phyloP scores from a whole-genome alignment of 2,329 filamentous ascomycete genomes.

The Curvularia sp. region DNA sequence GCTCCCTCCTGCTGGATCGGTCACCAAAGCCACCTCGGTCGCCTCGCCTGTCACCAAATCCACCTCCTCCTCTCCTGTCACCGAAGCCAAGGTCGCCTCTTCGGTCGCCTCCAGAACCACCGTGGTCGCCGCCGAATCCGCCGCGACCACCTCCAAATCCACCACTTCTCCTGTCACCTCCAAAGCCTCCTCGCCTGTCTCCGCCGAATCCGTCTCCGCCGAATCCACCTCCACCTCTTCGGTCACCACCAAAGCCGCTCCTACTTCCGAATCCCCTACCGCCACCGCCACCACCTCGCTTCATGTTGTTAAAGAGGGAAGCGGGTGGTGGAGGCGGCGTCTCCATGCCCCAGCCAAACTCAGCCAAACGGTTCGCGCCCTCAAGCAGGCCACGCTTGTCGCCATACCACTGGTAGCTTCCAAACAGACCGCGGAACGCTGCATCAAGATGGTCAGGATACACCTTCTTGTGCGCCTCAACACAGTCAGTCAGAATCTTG shows the following conservation, averaged over 20 bases:
- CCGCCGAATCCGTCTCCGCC: slow-evolving; percentile 22
- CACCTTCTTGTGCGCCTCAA: slow-evolving; percentile 54
- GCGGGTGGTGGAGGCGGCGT: slow-evolving; percentile 46
- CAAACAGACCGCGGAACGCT: slow-evolving; percentile 66
- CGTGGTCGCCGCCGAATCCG: slow-evolving; percentile 22
- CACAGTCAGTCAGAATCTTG: slow-evolving; percentile 55
- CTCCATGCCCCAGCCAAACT: slow-evolving; percentile 56
- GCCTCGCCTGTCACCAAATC: slow-evolving; percentile 16
- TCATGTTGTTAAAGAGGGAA: slow-evolving; percentile 25
- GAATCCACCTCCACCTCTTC: slow-evolving; percentile 20
- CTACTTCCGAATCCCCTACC: slow-evolving; percentile 15
- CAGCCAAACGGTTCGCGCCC: slow-evolving; percentile 54
- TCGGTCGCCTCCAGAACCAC: slow-evolving; percentile 18
- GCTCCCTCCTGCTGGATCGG: slow-evolving; percentile 22
- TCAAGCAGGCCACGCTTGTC: slow-evolving; percentile 53
- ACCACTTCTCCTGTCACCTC: slow-evolving; percentile 21
- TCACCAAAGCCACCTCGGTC: slow-evolving; percentile 19
- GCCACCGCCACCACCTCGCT: slow-evolving; percentile 19
- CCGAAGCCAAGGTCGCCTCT: slow-evolving; percentile 13
- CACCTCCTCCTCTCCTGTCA: slow-evolving; percentile 17
- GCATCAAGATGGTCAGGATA: slow-evolving; percentile 53
- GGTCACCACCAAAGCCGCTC: slow-evolving; percentile 20
- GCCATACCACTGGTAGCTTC: slow-evolving; percentile 56
- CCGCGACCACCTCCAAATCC: slow-evolving; percentile 13
- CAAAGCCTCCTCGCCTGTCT: slow-evolving; percentile 21